These are phyloP conservation scores for Rhizoclosmatium globosum DNA, from an alignment of 192 early-diverging fungal genomes.

Conservation along the genomic window DNA sequence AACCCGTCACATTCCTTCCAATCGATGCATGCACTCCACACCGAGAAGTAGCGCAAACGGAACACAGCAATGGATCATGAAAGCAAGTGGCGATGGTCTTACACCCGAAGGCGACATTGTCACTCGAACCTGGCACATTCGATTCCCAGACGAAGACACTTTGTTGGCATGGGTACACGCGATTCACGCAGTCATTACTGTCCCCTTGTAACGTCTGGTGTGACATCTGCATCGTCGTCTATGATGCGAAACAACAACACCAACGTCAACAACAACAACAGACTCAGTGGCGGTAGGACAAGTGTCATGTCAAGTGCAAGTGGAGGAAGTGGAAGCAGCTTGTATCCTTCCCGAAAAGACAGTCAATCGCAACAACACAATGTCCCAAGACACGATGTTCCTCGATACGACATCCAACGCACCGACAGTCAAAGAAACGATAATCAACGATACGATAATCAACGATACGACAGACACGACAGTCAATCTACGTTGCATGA, in stretches of 20 bases:
- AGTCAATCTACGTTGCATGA: neutral
- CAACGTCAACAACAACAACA: neutral
- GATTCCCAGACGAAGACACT: neutral
- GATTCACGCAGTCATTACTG: neutral
- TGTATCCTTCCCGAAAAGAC: neutral
- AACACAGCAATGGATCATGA: neutral
- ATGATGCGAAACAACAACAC: neutral
- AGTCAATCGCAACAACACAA: neutral
- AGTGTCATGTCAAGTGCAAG: neutral
- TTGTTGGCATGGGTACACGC: neutral
- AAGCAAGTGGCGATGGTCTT: neutral
- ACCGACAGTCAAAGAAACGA: neutral
- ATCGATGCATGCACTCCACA: neutral
- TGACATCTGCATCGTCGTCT: no score
- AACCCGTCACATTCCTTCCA: constrained; percentile 21
- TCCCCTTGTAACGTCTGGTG: no score
- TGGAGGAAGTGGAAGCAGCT: neutral
- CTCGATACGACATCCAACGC: neutral
- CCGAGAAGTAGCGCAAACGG: neutral
- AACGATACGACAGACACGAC: neutral
- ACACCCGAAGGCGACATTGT: neutral
- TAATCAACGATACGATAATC: neutral
- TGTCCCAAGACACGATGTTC: neutral
- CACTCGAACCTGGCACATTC: neutral
- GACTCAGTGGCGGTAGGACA: neutral